Base-by-base conservation (phyloP, 192 early-diverging fungal genomes). In the Dissophora ornata region DNA sequence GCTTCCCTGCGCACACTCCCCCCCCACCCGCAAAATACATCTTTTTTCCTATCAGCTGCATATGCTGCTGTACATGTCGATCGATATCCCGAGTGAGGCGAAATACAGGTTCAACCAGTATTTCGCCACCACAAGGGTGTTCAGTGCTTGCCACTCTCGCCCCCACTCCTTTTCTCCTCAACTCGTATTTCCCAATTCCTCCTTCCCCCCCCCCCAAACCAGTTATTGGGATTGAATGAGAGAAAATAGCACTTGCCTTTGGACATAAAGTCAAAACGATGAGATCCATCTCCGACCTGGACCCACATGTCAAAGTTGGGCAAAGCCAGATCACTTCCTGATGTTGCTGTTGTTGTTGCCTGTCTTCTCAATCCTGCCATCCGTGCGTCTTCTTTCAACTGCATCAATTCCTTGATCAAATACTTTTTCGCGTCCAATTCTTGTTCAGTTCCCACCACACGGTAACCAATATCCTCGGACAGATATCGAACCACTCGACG, bases 191-290 rank as follows among this genome's bases (percentile, higher is more conserved):
- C 44, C 44, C 4, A 12, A 5, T 45, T 9, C 44, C 4, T n/a
- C n/a, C 18, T 4, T 45, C 18, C 18, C 44, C n/a, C 4, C 4
- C 44, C 44, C 18, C 44, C 4, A n/a, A 45, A 4, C 6, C 4
- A n/a, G 18, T 12, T n/a, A n/a, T n/a, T n/a, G 4, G 49, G 26
- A 29, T 26, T 10, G 4, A 51, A 51, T 29, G 10, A n/a, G n/a
- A n/a, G n/a, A n/a, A n/a, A n/a, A n/a, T n/a, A n/a, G n/a, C 1
- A 54, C 77, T 79, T 84, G 86, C 89, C 84, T 67, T 90, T 79
- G 41, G 84, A 84, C 89, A 92, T 89, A 53, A 92, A 83, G 67
- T 91, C 87, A 79, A 92, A 92, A 1, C 84, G 82, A 77, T 92
- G 91, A 13, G 80, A 85, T 40, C 91, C 90, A 73, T 84, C 77